Evolutionary conservation across 2,329 filamentous ascomycete genomes (phyloP), one percentile per base, ranked within the genome.

Genomic region (Aspergillus neotritici): DNA sequence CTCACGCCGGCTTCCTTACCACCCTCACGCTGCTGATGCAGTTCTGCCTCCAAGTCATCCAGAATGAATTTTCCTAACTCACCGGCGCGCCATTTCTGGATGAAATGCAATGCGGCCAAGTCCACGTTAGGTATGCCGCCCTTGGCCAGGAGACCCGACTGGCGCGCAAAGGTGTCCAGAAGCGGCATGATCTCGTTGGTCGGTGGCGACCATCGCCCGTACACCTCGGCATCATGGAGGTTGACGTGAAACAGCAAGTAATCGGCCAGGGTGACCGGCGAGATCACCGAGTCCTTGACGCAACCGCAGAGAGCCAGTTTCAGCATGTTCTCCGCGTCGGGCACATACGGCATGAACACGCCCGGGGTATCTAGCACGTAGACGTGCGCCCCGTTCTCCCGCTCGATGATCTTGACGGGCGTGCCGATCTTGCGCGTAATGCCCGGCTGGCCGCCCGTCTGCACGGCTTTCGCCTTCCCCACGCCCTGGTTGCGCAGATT

Each of bases 301-400:
- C 85, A 87, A 14, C 91, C 88, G 40, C 87, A 89, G 1, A 97
- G 78, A 2, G 90, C 85, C n/a, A 98, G 78, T 67, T 95, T 97
- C 50, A 98, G 74, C 93, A 98, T 98, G 35, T 83, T 80, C 62
- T 93, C 85, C 12, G 86, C 78, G 58, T 94, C 80, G 0, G 84
- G 78, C 21, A 97, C 85, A 63, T 94, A 95, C 0, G 93, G 93
- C 46, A 96, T 80, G 65, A 97, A 98, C 7, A 98, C 90, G 37
- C 93, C 93, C 0, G 93, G 93, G 0, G 91, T 96, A 67, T 98
- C 93, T 37, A 94, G 72, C 34, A 97, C 70, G 63, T 93, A 95
- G 4, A 95, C 83, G 34, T 83, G 84, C 34, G 77, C 65, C 4
- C 69, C 71, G 7, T 69, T 67, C 34, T 69, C 69, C 56, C 65